Percentiles rank a stretch among this genome's conserved stretches.
phyloP scores from a whole-genome alignment of 371 early-diverging fungal species.

The Lichtheimia ramosa region DNA sequence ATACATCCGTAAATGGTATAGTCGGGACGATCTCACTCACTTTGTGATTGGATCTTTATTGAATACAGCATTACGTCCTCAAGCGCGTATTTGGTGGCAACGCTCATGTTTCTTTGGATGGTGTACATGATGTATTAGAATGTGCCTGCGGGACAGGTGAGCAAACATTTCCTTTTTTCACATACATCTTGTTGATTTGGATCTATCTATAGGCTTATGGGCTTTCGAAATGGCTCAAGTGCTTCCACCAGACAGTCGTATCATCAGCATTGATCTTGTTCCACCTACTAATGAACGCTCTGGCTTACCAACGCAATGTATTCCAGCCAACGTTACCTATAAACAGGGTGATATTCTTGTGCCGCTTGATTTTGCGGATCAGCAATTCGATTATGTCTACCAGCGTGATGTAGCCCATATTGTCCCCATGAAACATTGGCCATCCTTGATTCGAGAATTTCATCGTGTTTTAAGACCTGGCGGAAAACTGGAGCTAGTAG shows the following conservation, averaged over 20 bases:
- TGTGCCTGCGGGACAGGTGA: slow-evolving; percentile 33
- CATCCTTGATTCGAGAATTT: slow-evolving; percentile 31
- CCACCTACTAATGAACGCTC: slow-evolving; percentile 12
- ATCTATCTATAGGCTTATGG: slow-evolving; percentile 22
- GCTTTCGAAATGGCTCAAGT: slow-evolving; percentile 20
- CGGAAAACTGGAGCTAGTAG: slow-evolving; percentile 51
- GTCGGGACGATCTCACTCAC: not conserved
- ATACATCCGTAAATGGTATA: not conserved
- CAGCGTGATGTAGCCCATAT: slow-evolving; percentile 54
- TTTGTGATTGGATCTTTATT: not conserved
- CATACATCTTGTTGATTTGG: no score
- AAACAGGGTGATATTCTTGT: slow-evolving; percentile 29
- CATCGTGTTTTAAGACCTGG: slow-evolving; percentile 44
- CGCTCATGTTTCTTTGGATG: slow-evolving; percentile 13
- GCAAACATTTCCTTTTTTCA: not conserved
- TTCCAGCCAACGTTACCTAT: slow-evolving; percentile 20
- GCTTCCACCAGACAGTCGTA: slow-evolving; percentile 26
- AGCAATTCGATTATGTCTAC: slow-evolving; percentile 62
- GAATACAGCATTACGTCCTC: slow-evolving; percentile 30
- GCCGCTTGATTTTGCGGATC: slow-evolving; percentile 35
- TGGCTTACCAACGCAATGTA: not conserved
- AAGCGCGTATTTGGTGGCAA: slow-evolving; percentile 33
- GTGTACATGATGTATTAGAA: slow-evolving; percentile 23
- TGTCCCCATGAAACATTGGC: slow-evolving; percentile 41
- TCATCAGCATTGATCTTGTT: slow-evolving; percentile 33